Evolutionary conservation across 148 eudicot genomes (phyloP), one percentile per base, ranked within the genome.

Genomic region (Dysphania ambrosioides): DNA sequence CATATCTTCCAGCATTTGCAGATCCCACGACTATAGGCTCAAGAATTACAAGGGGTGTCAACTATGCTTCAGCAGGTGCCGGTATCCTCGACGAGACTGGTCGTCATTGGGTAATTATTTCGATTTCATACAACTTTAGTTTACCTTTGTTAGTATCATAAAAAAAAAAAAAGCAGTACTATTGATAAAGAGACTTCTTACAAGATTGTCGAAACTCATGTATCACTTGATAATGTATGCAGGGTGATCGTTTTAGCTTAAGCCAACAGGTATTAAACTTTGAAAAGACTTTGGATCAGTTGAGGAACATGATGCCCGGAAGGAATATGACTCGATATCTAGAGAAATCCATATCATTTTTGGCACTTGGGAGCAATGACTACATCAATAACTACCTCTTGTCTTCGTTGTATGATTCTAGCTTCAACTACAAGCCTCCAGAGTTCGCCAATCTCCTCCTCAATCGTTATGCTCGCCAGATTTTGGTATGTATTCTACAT

Each of bases 341-440:
- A 7, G 83, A 95, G 7, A 84, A 68, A 42, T 85, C 97, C 30
- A 73, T 95, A 24, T 89, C 81, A 0, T 73, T 95, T 12, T 73
- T 95, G 79, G 89, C 88, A 38, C 78, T 92, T 58, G 98, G 98
- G 8, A 95, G 88, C 85, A 92, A 88, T 29, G 98, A 95, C 87
- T 92, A 95, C 88, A 82, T 95, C 79, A 90, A 95, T 86, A 95
- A 95, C 87, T 95, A 95, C 72, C 90, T 95, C n/a, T 6, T 95
- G 74, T 89, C 97, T 16, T 59, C 86, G 31, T 40, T 85, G 21
- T 95, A 92, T 77, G 56, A 86, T 44, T 75, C 88, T 21, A 87
- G 96, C 85, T 61, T 12, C 84, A 81, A 69, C 26, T 95, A 90
- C 89, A 84, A 10, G 9, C 92, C 97, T 27, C 55, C 84, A 0